Conservation (phyloP, 257 asterid genomes). For the Solanum medicagineum region DNA sequence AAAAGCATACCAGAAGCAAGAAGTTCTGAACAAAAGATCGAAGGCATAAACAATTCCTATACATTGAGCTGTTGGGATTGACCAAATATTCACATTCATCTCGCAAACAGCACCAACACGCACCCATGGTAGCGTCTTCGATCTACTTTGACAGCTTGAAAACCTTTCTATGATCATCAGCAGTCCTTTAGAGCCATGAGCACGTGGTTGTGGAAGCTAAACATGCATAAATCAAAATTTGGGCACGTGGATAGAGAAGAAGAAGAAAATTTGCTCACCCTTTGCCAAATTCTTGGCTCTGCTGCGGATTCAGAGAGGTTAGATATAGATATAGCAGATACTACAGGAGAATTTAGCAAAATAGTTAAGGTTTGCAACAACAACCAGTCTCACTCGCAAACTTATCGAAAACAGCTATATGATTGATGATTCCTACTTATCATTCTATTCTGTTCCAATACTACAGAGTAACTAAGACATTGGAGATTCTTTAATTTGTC, state of each 20-base stretch:
- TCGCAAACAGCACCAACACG: constrained; percentile 67
- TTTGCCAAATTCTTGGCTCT: no score
- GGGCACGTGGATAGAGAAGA: not conserved
- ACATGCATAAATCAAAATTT: not conserved
- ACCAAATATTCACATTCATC: constrained; percentile 55
- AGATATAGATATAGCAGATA: not conserved
- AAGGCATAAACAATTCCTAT: constrained; percentile 48
- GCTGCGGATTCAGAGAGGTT: no score
- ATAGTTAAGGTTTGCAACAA: not conserved
- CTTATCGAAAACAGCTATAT: not conserved
- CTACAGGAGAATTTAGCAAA: not conserved
- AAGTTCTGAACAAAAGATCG: constrained; percentile 50
- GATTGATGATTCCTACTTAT: not conserved
- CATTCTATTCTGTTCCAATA: not conserved
- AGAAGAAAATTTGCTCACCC: not conserved
- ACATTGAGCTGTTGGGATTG: constrained; percentile 45
- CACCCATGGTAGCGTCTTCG: constrained; percentile 43
- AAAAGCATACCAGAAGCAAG: constrained; percentile 39
- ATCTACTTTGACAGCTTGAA: not conserved
- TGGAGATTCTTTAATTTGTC: not conserved
- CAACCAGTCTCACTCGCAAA: not conserved
- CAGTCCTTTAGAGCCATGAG: not conserved
- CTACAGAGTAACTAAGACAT: not conserved
- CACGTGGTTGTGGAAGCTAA: not conserved
- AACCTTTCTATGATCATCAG: not conserved